phyloP scores from a whole-genome alignment of 345 rosid genomes.

The Syzygium aqueum region DNA sequence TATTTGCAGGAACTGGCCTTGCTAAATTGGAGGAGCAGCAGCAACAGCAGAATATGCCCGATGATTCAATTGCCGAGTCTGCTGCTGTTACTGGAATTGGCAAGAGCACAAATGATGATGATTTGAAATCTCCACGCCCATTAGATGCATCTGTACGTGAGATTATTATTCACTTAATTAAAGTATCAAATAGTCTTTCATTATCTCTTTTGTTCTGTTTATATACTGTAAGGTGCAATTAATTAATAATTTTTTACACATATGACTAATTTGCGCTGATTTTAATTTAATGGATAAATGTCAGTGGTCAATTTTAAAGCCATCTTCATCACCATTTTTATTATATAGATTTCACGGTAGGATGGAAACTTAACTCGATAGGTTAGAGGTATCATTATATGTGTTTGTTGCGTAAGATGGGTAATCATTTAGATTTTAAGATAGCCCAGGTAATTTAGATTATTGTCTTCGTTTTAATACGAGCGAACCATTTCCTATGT shows the following conservation, averaged over 20 bases:
- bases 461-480: neutral
- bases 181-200: neutral
- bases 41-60: conserved; percentile 50
- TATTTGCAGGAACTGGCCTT: conserved; percentile 46
- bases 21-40: conserved; percentile 64
- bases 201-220: neutral
- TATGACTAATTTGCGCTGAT: neutral
- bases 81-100: conserved; percentile 33
- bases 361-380: neutral
- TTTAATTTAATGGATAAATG: neutral
- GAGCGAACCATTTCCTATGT: neutral
- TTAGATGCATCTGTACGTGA: conserved; percentile 28
- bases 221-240: neutral
- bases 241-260: neutral
- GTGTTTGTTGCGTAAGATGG: neutral
- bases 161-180: neutral
- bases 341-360: neutral
- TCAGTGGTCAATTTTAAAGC: neutral
- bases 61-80: conserved; percentile 53
- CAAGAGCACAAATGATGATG: conserved; percentile 65
- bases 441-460: neutral
- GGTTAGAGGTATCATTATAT: neutral
- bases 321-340: neutral
- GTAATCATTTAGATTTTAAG: neutral
- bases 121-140: conserved; percentile 42